Evolutionary conservation across 2,329 filamentous ascomycete genomes (phyloP).

Genomic region (Ramichloridium luteum): DNA sequence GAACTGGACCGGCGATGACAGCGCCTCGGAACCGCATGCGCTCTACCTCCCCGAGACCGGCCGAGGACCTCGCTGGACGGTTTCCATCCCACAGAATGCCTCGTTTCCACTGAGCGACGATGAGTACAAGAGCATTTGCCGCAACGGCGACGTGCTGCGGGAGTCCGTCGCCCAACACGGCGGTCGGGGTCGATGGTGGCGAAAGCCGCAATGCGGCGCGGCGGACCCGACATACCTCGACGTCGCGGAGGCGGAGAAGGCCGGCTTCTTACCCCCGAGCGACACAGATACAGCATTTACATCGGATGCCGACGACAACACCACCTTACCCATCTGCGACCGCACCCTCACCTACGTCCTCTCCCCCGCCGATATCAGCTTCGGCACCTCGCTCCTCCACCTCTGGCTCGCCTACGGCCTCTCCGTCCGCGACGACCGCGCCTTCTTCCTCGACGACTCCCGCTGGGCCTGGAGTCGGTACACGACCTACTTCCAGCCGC

Average conservation of each 20-base stretch:
- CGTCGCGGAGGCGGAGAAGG: slow-evolving; percentile 55
- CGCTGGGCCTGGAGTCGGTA: slow-evolving; percentile 73
- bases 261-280: slow-evolving; percentile 41
- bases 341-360: slow-evolving; percentile 66
- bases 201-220: slow-evolving; percentile 44
- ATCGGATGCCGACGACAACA: slow-evolving; percentile 6
- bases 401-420: slow-evolving; percentile 77
- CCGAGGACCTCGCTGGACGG: slow-evolving; percentile 54
- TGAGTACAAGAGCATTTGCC: slow-evolving; percentile 59
- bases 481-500: slow-evolving; percentile 56
- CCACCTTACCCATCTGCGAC: slow-evolving; percentile 44
- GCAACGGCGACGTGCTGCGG: slow-evolving; percentile 37
- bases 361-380: slow-evolving; percentile 60
- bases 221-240: slow-evolving; percentile 61
- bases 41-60: slow-evolving; percentile 14
- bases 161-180: slow-evolving; percentile 21
- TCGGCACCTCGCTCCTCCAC: slow-evolving; percentile 64
- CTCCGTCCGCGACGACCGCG: slow-evolving; percentile 57
- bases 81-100: slow-evolving; percentile 58
- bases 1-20: slow-evolving; percentile 15
- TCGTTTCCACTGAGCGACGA: slow-evolving; percentile 54
- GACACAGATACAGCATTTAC: slow-evolving; percentile 11
- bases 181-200: slow-evolving; percentile 26
- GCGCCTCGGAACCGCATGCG: slow-evolving; percentile 22
- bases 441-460: slow-evolving; percentile 77